phyloP scores from a whole-genome alignment of 139 green algal genomes.

The Chlamydomonas schloesseri region DNA sequence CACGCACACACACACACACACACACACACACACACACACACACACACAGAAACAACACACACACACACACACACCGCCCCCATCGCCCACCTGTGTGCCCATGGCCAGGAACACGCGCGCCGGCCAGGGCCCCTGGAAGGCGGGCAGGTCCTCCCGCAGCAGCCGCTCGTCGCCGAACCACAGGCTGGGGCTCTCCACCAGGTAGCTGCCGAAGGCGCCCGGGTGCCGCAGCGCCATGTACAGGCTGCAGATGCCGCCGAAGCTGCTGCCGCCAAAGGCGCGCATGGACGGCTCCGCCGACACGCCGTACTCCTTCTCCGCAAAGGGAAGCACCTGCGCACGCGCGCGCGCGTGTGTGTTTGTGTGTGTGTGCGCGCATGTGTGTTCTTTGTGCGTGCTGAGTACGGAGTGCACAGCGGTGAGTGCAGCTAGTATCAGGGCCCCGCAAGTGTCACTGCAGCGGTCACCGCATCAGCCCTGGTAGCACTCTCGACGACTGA shows the following conservation, averaged over 20 bases:
- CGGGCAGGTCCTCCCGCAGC: conserved; percentile 42
- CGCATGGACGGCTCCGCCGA: conserved; percentile 28
- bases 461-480: no score
- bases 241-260: conserved; percentile 69
- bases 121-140: conserved; percentile 49
- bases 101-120: conserved; percentile 57
- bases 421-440: no score
- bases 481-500: no score
- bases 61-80: background rate
- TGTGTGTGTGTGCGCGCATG: no score
- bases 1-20: no score
- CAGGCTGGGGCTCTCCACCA: conserved; percentile 67
- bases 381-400: no score
- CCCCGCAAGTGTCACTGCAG: no score
- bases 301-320: conserved; percentile 38
- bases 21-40: no score
- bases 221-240: conserved; percentile 9
- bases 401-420: no score
- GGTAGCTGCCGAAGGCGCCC: conserved; percentile 50
- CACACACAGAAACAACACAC: no score
- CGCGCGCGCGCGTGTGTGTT: no score
- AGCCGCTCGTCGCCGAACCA: conserved; percentile 57
- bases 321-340: conserved; percentile 50
- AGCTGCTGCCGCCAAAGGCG: conserved; percentile 64
- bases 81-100: conserved; percentile 28